Percentiles rank a stretch among this genome's conserved stretches.
These are phyloP conservation scores for Alternaria dauci DNA, from an alignment of 2,329 filamentous ascomycete species.

Conservation along the genomic window DNA sequence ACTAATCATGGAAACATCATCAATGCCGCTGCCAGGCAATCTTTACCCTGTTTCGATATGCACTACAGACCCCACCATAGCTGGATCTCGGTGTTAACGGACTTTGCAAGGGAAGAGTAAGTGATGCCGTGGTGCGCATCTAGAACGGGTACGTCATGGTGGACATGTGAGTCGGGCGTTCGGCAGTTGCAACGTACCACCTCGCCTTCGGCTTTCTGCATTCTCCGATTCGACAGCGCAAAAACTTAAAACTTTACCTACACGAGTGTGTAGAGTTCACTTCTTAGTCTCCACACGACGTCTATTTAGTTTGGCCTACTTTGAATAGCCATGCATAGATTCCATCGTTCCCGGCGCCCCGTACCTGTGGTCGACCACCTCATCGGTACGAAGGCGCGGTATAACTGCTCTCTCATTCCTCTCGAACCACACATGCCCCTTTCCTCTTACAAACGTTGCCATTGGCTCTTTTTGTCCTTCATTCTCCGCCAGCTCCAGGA, in stretches of 20 bases:
- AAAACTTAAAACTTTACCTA: neutral
- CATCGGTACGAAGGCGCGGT: too few species aligned
- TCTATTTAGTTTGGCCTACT: too few species aligned
- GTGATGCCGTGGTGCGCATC: neutral
- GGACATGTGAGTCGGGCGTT: neutral
- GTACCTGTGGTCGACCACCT: too few species aligned
- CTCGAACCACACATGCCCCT: too few species aligned
- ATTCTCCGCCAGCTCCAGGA: too few species aligned
- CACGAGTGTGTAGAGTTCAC: too few species aligned
- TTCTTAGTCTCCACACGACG: too few species aligned
- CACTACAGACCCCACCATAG: neutral
- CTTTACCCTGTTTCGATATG: neutral
- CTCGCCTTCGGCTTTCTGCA: neutral
- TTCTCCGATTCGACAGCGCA: neutral
- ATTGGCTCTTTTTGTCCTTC: too few species aligned
- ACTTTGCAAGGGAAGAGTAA: neutral
- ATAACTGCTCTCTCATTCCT: too few species aligned
- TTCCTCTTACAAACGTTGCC: too few species aligned
- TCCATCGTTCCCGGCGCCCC: too few species aligned
- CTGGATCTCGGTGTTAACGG: conserved; percentile 2
- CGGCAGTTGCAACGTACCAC: conserved; percentile 11
- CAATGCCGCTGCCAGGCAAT: conserved; percentile 1
- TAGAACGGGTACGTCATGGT: conserved; percentile 12
- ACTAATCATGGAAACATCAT: conserved; percentile 11
- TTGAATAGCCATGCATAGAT: too few species aligned